phyloP scores from a whole-genome alignment of 129 eudicot species.

The Cynara cardunculus region DNA sequence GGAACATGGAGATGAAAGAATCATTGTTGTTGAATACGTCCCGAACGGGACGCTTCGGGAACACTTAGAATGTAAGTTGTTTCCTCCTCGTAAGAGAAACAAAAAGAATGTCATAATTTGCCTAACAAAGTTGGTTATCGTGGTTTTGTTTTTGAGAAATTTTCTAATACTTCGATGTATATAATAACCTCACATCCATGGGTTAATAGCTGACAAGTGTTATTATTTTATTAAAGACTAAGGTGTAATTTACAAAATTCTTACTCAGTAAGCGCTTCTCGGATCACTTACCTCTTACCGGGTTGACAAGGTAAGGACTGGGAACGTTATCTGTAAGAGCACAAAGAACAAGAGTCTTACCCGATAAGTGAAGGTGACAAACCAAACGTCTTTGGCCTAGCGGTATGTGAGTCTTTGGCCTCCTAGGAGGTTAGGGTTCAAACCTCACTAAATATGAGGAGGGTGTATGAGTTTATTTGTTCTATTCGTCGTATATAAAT shows the following conservation, averaged over 20 bases:
- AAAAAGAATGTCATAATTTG: background rate
- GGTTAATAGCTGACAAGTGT: background rate
- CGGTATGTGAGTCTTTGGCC: too few species aligned
- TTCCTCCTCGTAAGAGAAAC: background rate
- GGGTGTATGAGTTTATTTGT: too few species aligned
- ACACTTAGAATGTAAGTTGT: constrained; percentile 76
- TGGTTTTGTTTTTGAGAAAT: background rate
- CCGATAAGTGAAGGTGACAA: too few species aligned
- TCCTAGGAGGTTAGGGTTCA: too few species aligned
- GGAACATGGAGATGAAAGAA: constrained; percentile 75
- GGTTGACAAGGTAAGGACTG: too few species aligned
- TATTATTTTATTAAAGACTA: background rate
- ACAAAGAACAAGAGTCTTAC: too few species aligned
- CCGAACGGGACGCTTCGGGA: constrained; percentile 93
- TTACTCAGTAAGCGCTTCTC: too few species aligned
- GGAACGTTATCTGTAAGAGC: too few species aligned
- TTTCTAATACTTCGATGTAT: background rate
- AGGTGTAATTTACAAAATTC: background rate
- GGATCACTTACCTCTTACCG: too few species aligned
- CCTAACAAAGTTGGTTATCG: background rate
- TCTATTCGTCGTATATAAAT: too few species aligned
- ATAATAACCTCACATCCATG: background rate
- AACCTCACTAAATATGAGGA: too few species aligned
- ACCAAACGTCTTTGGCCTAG: too few species aligned
- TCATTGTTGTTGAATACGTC: constrained; percentile 85